Percentiles rank a stretch among this genome's conserved stretches.
phyloP scores from a whole-genome alignment of 2,329 filamentous ascomycete genomes.

The Cordyceps cicadae region DNA sequence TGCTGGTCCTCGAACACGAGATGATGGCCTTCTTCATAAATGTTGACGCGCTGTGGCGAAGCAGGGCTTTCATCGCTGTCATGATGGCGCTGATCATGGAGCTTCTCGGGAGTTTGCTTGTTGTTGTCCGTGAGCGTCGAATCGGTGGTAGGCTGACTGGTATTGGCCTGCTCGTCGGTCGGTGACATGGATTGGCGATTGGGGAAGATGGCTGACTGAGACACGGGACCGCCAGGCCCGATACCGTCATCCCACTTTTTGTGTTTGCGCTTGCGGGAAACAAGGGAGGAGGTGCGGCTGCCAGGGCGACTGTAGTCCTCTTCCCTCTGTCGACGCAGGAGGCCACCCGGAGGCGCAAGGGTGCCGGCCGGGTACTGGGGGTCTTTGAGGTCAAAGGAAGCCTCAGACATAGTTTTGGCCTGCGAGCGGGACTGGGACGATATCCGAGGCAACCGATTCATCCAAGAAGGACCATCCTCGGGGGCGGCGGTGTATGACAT shows the following conservation, averaged over 20 bases:
- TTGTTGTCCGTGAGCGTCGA: conserved; percentile 26
- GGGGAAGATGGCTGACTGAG: conserved; percentile 81
- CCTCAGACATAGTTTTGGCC: conserved; percentile 75
- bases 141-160: conserved; percentile 25
- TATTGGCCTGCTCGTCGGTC: conserved; percentile 18
- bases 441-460: conserved; percentile 77
- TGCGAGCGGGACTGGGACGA: conserved; percentile 66
- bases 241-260: conserved; percentile 64
- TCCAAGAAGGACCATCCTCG: conserved; percentile 86
- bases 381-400: conserved; percentile 55
- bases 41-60: conserved; percentile 41
- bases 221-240: conserved; percentile 79
- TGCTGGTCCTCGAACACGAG: conserved; percentile 78
- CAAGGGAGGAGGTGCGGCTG: conserved; percentile 53
- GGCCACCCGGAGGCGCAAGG: conserved; percentile 65
- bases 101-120: conserved; percentile 21
- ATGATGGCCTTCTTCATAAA: conserved; percentile 73
- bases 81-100: conserved; percentile 1
- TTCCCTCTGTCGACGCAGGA: conserved; percentile 75
- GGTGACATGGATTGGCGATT: conserved; percentile 29
- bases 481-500: conserved; percentile 91
- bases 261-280: conserved; percentile 53
- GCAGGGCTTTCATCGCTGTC: conserved; percentile 14
- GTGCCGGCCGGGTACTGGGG: conserved; percentile 59
- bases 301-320: conserved; percentile 49